phyloP scores from a whole-genome alignment of 2,329 filamentous ascomycete genomes.

The Dactylellina drechsleri region DNA sequence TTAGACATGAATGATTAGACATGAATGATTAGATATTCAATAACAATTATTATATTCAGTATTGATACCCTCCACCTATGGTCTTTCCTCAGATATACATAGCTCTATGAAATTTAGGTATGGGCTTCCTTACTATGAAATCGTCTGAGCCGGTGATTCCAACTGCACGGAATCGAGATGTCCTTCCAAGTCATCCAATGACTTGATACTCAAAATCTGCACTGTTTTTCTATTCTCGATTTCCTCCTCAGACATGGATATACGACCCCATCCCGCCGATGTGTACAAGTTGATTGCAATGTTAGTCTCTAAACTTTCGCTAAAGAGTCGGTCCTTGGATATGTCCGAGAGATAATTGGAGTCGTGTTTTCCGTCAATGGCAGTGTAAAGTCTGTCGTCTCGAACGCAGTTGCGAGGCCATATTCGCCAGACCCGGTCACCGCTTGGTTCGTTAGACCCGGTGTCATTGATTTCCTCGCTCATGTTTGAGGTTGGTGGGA shows the following conservation, averaged over 20 bases:
- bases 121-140: constrained; percentile 31
- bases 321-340: constrained; percentile 31
- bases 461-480: constrained; percentile 26
- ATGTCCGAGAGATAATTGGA: constrained; percentile 33
- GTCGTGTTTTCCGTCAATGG: constrained; percentile 41
- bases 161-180: constrained; percentile 26
- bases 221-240: constrained; percentile 4
- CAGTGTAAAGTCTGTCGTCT: constrained; percentile 40
- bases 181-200: constrained; percentile 25
- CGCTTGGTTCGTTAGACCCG: constrained; percentile 8
- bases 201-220: constrained; percentile 11
- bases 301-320: constrained; percentile 16
- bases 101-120: too few relatives aligned
- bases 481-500: constrained; percentile 11
- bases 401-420: constrained; percentile 41
- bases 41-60: too few relatives aligned
- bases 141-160: constrained; percentile 34
- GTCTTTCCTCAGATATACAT: too few relatives aligned
- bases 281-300: constrained; percentile 24
- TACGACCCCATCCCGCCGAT: constrained; percentile 34
- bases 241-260: constrained; percentile 37
- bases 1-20: neutral
- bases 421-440: constrained; percentile 29
- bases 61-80: too few relatives aligned
- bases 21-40: too few relatives aligned